Base-by-base conservation (phyloP, 257 asterid species). In the Plantago ovata region DNA sequence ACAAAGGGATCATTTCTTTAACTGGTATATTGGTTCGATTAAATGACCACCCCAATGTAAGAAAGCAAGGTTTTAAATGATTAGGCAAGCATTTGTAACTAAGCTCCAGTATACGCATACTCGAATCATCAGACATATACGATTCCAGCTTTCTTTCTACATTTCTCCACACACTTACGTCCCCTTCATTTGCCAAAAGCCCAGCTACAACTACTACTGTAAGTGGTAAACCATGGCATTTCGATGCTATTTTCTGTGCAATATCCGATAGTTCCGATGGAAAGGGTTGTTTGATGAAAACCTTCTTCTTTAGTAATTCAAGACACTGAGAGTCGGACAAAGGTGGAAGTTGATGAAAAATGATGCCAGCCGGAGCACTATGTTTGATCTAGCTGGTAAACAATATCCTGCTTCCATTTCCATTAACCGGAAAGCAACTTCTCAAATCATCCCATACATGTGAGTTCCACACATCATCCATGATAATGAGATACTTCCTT, bases 381-480 rank as follows among this genome's bases (percentile, higher is more conserved):
- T 9, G 3, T 15, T 21, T 20, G 7, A 66, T 21, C 63, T 78
- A 62, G 42, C 61, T 61, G 4, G 78, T 73, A 10, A 75, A n/a
- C 12, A 79, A 0, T 62, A 79, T 41, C 38, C 78, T 18, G 44
- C 77, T 70, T 14, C 70, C 74, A 7, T 28, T 58, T 0, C 44
- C 16, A 4, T 64, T 52, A 28, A 66, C 63, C 0, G 79, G 51
- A 46, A 46, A 46, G 51, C 10, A 46, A 5, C 9, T 46, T 68
- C 8, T 61, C 58, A 55, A 1, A 46, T 46, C 51, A 19, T 16
- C 22, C 51, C 51, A 46, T 21, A 10, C 63, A 1, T 14, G 2
- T 11, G 32, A 45, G 6, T 50, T 55, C 86, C 81, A 77, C 6
- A 76, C 54, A 10, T 74, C 83, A 38, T 80, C 83, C 43, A 77